phyloP scores from a whole-genome alignment of 73 alveolate species.

The Tetrahymena thermophila region DNA sequence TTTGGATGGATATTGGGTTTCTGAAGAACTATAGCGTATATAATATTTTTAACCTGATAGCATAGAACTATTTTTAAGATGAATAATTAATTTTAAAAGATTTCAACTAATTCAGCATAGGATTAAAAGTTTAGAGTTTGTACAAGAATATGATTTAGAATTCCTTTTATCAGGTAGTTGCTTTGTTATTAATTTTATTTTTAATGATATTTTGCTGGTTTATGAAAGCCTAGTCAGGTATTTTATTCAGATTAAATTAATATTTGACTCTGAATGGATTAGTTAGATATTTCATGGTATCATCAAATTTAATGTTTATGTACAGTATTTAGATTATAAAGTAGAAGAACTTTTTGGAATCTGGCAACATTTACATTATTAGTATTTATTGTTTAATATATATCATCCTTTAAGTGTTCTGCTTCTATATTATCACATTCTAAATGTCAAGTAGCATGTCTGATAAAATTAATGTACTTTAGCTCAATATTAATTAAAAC shows the following conservation, averaged over 20 bases:
- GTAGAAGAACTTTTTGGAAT: background rate
- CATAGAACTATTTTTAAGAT: background rate
- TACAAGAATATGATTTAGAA: background rate
- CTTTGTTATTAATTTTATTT: background rate
- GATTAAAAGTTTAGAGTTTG: background rate
- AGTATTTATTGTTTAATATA: too few species aligned
- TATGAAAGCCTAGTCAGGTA: background rate
- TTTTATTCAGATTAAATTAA: background rate
- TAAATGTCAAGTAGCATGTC: background rate
- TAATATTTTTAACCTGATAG: too few species aligned
- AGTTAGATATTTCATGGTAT: background rate
- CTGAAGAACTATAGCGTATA: background rate
- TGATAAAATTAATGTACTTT: background rate
- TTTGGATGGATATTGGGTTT: background rate
- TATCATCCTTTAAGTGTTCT: background rate
- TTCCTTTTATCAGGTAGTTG: background rate
- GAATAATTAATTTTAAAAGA: background rate
- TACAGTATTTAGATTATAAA: background rate
- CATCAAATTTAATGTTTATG: background rate
- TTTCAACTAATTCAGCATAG: background rate
- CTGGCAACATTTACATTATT: background rate
- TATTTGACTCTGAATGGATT: background rate
- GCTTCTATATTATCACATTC: background rate
- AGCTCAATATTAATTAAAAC: too few species aligned
- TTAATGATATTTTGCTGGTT: background rate